phyloP scores from a whole-genome alignment of 108 stramenopile species.

The Nannochloropsis oceanica region DNA sequence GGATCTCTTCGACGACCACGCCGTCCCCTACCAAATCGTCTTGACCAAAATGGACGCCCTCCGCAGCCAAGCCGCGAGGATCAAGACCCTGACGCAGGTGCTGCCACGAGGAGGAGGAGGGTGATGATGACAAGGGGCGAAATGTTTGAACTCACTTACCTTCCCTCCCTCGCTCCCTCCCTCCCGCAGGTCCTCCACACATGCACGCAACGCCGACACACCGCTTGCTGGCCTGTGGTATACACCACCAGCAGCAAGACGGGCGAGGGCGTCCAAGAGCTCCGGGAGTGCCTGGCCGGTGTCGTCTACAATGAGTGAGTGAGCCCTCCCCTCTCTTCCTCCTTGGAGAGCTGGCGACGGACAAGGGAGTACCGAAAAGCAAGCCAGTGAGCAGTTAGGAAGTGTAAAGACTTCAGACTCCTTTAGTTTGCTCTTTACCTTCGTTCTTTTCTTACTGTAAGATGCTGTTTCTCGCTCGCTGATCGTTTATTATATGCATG shows the following conservation, averaged over 20 bases:
- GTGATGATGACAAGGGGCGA: too few species aligned
- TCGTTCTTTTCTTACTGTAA: too few species aligned
- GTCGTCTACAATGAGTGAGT: not conserved
- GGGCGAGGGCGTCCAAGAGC: not conserved
- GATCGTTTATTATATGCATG: too few species aligned
- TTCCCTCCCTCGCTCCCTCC: not conserved
- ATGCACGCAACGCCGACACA: not conserved
- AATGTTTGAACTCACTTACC: too few species aligned
- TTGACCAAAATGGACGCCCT: conserved; percentile 25
- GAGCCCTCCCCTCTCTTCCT: not conserved
- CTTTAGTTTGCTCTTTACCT: too few species aligned
- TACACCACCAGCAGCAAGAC: not conserved
- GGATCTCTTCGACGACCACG: not conserved
- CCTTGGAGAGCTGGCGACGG: too few species aligned
- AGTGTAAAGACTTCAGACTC: too few species aligned
- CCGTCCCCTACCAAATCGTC: conserved; percentile 25
- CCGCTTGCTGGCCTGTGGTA: not conserved
- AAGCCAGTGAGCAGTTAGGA: too few species aligned
- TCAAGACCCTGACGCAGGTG: not conserved
- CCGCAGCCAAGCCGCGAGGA: not conserved
- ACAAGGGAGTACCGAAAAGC: too few species aligned
- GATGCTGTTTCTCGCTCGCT: too few species aligned
- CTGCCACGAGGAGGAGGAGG: too few species aligned
- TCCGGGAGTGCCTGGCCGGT: not conserved
- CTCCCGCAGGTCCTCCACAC: not conserved